These are phyloP conservation scores for Sporobolomyces pararoseus DNA, from an alignment of 768 basidiomycete species.

Conservation along the genomic window DNA sequence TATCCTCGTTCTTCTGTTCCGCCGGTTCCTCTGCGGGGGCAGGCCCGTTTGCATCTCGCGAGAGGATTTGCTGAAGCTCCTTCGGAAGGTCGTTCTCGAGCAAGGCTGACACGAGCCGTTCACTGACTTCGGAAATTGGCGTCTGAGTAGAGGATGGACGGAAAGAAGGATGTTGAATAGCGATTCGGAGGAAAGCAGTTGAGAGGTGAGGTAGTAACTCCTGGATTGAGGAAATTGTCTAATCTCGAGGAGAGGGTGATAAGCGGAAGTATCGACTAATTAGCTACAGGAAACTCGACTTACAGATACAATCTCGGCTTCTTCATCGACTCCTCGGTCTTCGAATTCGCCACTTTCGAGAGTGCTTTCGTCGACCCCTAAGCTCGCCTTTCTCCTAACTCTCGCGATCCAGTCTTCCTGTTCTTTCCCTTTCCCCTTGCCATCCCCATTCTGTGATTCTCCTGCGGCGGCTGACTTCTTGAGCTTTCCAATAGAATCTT, in stretches of 20 bases:
- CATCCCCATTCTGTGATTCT: not conserved
- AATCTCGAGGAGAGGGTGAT: not conserved
- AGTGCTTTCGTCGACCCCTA: slow-evolving; percentile 13
- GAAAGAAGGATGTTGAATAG: slow-evolving; percentile 13
- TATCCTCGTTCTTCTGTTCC: slow-evolving; percentile 28
- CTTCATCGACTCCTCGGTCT: not conserved
- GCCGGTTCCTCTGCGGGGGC: not conserved
- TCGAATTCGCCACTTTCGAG: not conserved
- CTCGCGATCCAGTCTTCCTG: not conserved
- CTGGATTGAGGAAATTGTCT: slow-evolving; percentile 60
- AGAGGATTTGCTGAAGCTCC: not conserved
- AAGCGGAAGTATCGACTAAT: too few species aligned
- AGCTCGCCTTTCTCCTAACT: not conserved
- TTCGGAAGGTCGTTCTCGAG: not conserved
- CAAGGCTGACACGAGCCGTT: not conserved
- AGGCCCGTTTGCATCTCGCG: not conserved
- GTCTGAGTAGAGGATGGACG: slow-evolving; percentile 24
- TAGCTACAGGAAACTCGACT: not conserved
- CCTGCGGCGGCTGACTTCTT: not conserved
- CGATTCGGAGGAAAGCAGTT: slow-evolving; percentile 55
- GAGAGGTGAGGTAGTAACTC: slow-evolving; percentile 69
- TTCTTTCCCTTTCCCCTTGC: too few species aligned
- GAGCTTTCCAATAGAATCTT: slow-evolving; percentile 24
- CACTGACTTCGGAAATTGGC: slow-evolving; percentile 40
- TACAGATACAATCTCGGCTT: not conserved